These are phyloP conservation scores for Artemisia tridentata DNA, from an alignment of 129 eudicot genomes.

Conservation along the genomic window DNA sequence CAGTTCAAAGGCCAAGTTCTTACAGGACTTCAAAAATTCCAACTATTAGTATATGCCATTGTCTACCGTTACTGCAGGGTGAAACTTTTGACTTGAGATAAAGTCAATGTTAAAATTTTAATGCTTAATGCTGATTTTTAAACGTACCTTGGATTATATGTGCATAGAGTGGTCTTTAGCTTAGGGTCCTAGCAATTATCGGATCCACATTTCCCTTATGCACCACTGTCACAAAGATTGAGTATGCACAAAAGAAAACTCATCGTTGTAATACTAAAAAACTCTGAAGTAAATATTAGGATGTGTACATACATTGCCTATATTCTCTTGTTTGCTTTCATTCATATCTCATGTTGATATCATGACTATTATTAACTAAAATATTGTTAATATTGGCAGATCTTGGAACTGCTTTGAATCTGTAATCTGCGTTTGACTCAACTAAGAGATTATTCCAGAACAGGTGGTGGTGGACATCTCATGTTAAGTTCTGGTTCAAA, in stretches of 20 bases:
- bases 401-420: slow-evolving; percentile 25
- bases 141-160: background rate
- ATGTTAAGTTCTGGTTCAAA: slow-evolving; percentile 17
- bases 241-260: background rate
- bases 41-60: background rate
- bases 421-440: slow-evolving; percentile 3
- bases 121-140: slow-evolving; percentile 7
- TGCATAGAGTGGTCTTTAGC: background rate
- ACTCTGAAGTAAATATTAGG: background rate
- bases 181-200: too few relatives aligned
- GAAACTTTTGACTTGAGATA: too few relatives aligned
- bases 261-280: background rate
- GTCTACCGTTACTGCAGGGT: too few relatives aligned
- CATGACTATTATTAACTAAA: background rate
- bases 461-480: slow-evolving; percentile 3
- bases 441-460: background rate
- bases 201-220: too few relatives aligned
- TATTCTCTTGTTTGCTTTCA: background rate
- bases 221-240: too few relatives aligned
- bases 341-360: slow-evolving; percentile 9
- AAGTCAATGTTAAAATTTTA: background rate
- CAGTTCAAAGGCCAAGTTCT: background rate
- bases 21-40: background rate
- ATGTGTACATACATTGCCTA: background rate
- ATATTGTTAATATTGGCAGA: slow-evolving; percentile 16